A percentile compares a stretch with the other conserved stretches of the same genome.
Evolutionary conservation across 192 early-diverging fungal species (phyloP).

Genomic region (Backusella parvicylindrica): DNA sequence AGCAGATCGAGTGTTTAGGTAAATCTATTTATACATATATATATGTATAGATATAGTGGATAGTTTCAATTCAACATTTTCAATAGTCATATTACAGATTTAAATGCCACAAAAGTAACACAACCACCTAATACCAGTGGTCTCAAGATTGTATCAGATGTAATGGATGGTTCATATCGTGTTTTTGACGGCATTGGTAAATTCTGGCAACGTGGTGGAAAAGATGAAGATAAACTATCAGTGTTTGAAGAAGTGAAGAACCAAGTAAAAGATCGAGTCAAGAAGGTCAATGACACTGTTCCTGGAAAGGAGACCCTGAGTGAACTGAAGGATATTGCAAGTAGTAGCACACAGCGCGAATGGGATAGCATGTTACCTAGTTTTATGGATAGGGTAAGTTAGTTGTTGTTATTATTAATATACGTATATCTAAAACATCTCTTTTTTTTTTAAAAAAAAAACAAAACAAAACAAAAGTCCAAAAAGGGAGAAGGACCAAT

Average conservation of each 20-base stretch:
- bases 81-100: slow-evolving; percentile 19
- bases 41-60: no score
- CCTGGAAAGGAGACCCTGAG: not conserved
- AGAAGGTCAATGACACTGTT: not conserved
- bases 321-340: slow-evolving; percentile 23
- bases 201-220: slow-evolving; percentile 27
- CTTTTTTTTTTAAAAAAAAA: not conserved
- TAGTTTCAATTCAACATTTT: no score
- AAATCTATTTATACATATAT: no score
- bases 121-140: slow-evolving; percentile 15
- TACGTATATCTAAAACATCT: not conserved
- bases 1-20: slow-evolving; percentile 43
- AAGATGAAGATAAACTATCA: not conserved
- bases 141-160: slow-evolving; percentile 45
- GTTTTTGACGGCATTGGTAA: slow-evolving; percentile 44
- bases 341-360: not conserved
- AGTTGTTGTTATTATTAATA: not conserved
- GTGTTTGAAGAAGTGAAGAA: not conserved
- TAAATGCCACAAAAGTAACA: not conserved
- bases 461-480: no score
- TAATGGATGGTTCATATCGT: slow-evolving; percentile 45
- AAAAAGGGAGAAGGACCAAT: slow-evolving; percentile 15
- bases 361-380: slow-evolving; percentile 1
- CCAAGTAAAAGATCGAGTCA: not conserved
- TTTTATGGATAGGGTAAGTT: slow-evolving; percentile 18